Percentiles rank a stretch among this genome's conserved stretches.
These are phyloP conservation scores for Mycena belliarum DNA, from an alignment of 768 basidiomycete genomes.

Conservation along the genomic window DNA sequence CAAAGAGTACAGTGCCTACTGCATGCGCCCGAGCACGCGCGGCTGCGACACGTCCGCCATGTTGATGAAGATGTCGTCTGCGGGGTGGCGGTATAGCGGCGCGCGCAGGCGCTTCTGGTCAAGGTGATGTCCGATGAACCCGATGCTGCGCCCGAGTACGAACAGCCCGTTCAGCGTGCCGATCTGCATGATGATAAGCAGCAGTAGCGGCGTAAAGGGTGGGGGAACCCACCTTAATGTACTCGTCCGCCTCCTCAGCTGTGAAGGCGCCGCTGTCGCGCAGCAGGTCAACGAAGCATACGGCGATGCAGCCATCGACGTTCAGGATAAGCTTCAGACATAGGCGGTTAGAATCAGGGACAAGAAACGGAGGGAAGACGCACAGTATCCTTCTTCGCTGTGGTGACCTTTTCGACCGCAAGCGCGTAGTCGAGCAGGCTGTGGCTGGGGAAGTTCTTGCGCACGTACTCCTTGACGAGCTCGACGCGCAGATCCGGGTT, in stretches of 20 bases:
- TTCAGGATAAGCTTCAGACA: slow-evolving; percentile 94
- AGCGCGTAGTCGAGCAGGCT: slow-evolving; percentile 91
- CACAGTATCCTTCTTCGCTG: slow-evolving; percentile 95
- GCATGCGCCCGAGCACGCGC: slow-evolving; percentile 66
- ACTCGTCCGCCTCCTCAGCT: slow-evolving; percentile 94
- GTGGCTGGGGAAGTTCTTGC: slow-evolving; percentile 95
- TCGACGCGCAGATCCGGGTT: slow-evolving; percentile 93
- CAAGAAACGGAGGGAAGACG: slow-evolving; percentile 24
- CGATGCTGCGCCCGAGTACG: slow-evolving; percentile 95
- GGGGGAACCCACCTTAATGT: slow-evolving; percentile 66
- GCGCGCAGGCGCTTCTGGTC: slow-evolving; percentile 96
- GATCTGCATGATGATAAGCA: slow-evolving; percentile 41
- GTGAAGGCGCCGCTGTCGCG: slow-evolving; percentile 93
- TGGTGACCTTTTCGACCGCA: slow-evolving; percentile 96
- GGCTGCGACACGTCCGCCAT: slow-evolving; percentile 86
- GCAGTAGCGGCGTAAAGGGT: slow-evolving; percentile 13
- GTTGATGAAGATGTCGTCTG: slow-evolving; percentile 95
- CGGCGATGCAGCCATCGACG: slow-evolving; percentile 94
- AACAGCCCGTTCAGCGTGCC: slow-evolving; percentile 95
- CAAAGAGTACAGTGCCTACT: no score
- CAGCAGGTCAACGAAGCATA: slow-evolving; percentile 94
- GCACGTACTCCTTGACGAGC: slow-evolving; percentile 94
- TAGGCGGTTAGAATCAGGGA: slow-evolving; percentile 26
- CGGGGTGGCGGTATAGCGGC: slow-evolving; percentile 91
- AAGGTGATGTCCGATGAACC: slow-evolving; percentile 94